Percentiles rank a stretch among this genome's conserved stretches.
These are phyloP conservation scores for Besnoitia besnoiti DNA, from an alignment of 169 alveolate genomes.

Conservation along the genomic window DNA sequence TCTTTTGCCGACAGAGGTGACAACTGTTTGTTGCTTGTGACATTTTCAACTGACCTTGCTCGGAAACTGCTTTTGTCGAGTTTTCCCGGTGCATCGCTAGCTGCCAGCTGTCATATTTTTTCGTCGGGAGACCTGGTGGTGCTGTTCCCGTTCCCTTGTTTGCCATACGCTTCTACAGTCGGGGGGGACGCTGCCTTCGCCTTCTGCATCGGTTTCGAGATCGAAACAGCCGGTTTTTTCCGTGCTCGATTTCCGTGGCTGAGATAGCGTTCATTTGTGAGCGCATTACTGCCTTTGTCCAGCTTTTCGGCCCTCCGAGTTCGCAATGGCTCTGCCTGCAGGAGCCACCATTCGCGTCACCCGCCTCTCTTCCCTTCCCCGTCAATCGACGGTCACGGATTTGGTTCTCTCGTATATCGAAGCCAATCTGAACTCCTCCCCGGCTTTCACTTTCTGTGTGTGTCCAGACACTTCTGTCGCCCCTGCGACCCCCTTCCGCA, in stretches of 20 bases:
- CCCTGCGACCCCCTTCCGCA: neutral
- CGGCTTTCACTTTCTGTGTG: neutral
- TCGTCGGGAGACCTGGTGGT: too few relatives aligned
- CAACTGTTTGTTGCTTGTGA: too few relatives aligned
- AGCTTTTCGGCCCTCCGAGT: neutral
- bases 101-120: too few relatives aligned
- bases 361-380: conserved; percentile 7
- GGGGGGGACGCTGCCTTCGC: neutral
- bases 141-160: too few relatives aligned
- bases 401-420: neutral
- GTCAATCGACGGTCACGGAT: neutral
- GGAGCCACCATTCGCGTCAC: neutral
- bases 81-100: too few relatives aligned
- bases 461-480: neutral
- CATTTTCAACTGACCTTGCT: too few relatives aligned
- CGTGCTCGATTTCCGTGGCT: neutral
- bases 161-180: neutral
- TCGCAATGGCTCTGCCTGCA: conserved; percentile 13
- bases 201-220: neutral
- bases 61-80: too few relatives aligned
- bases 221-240: neutral
- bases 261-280: too few relatives aligned
- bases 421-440: neutral
- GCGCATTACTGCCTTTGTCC: neutral
- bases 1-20: too few relatives aligned